Evolutionary conservation across 2,329 filamentous ascomycete genomes (phyloP).

Genomic region (Xylariaceae sp.): DNA sequence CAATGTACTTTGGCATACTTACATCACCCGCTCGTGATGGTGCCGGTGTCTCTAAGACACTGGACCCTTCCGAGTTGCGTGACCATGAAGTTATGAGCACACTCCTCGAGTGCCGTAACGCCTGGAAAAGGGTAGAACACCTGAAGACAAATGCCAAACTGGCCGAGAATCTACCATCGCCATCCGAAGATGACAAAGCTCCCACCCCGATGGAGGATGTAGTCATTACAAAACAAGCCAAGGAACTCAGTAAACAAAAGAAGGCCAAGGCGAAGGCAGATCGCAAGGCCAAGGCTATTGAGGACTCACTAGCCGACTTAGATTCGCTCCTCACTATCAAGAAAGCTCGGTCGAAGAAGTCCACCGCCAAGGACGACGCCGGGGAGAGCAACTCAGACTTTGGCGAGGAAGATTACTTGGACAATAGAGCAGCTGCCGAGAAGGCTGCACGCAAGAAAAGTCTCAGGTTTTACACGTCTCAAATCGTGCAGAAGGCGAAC

Average conservation of each 20-base stretch:
- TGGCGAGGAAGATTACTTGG: slow-evolving; percentile 80
- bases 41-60: slow-evolving; percentile 50
- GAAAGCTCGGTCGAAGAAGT: slow-evolving; percentile 45
- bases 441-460: slow-evolving; percentile 89
- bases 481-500: slow-evolving; percentile 92
- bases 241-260: slow-evolving; percentile 27
- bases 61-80: slow-evolving; percentile 74
- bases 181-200: slow-evolving; percentile 28
- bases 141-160: slow-evolving; percentile 45
- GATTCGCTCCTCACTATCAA: slow-evolving; percentile 54
- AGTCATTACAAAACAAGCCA: slow-evolving; percentile 12
- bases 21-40: slow-evolving; percentile 69
- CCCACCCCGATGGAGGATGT: slow-evolving; percentile 36
- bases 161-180: slow-evolving; percentile 18
- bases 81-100: slow-evolving; percentile 90
- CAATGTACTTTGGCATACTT: slow-evolving; percentile 93
- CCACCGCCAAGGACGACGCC: slow-evolving; percentile 13
- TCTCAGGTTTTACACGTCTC: slow-evolving; percentile 95
- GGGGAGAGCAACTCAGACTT: slow-evolving; percentile 77
- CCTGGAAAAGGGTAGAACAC: slow-evolving; percentile 73
- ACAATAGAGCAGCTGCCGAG: slow-evolving; percentile 73
- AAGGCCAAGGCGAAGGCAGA: slow-evolving; percentile 38
- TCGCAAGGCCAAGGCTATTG: slow-evolving; percentile 55
- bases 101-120: slow-evolving; percentile 70
- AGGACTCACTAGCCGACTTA: slow-evolving; percentile 67